A percentile compares a stretch with the other conserved stretches of the same genome.
These are phyloP conservation scores for Rhododendron griersonianum DNA, from an alignment of 148 eudicot genomes.

Conservation along the genomic window DNA sequence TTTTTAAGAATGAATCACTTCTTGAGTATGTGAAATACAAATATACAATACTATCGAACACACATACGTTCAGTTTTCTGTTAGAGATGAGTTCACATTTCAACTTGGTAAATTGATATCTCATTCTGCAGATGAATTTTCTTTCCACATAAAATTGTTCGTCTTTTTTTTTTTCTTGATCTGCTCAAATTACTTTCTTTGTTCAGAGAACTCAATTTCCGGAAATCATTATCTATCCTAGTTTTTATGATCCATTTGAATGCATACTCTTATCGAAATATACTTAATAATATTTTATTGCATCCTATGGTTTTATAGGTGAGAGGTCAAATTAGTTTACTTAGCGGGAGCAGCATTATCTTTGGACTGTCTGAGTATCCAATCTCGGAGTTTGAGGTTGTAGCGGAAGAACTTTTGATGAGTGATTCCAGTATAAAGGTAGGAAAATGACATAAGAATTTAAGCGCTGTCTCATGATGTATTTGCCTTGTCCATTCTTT, in stretches of 20 bases:
- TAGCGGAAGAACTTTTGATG: constrained; percentile 88
- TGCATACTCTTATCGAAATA: not conserved
- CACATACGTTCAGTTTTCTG: not conserved
- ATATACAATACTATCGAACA: not conserved
- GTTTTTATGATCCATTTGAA: not conserved
- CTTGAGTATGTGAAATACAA: not conserved
- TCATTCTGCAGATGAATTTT: not conserved
- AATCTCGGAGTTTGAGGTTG: constrained; percentile 79
- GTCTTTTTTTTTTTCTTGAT: not conserved
- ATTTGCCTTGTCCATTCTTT: not conserved
- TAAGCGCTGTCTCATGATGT: not conserved
- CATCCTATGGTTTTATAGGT: constrained; percentile 40
- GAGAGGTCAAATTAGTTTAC: constrained; percentile 81
- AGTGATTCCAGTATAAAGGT: constrained; percentile 79
- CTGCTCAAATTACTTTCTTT: constrained; percentile 21
- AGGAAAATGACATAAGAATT: constrained; percentile 2
- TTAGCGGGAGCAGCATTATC: constrained; percentile 52
- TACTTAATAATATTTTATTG: not conserved
- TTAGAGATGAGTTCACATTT: not conserved
- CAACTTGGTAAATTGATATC: not conserved
- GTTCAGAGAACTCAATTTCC: not conserved
- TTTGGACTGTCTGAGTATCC: constrained; percentile 71
- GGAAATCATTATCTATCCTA: not conserved
- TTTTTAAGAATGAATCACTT: not conserved
- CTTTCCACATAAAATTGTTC: not conserved